phyloP scores from a whole-genome alignment of 2,329 filamentous ascomycete genomes.

The Fusarium nygamai region DNA sequence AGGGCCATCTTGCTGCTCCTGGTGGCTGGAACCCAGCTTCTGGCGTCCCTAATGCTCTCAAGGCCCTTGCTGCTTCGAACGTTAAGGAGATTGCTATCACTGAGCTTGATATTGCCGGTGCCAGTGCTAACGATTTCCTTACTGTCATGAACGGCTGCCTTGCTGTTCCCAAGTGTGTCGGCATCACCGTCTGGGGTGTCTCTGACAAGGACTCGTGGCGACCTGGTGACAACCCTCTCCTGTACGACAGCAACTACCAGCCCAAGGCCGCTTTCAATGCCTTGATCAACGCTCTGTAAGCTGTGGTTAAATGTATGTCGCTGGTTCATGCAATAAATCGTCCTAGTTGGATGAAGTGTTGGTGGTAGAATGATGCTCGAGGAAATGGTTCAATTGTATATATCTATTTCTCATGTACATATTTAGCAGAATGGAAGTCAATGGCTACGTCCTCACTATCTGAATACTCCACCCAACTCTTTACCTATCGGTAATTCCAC shows the following conservation, averaged over 20 bases:
- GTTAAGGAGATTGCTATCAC: conserved; percentile 71
- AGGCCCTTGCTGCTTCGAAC: conserved; percentile 59
- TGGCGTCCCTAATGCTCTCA: conserved; percentile 59
- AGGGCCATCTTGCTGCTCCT: conserved; percentile 59
- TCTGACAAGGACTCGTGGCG: conserved; percentile 50
- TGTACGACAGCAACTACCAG: conserved; percentile 63
- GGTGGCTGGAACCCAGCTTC: conserved; percentile 60
- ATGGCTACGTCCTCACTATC: background rate
- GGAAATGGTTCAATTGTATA: background rate
- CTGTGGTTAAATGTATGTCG: too few species aligned
- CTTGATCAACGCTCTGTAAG: conserved; percentile 17
- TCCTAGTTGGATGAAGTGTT: too few species aligned
- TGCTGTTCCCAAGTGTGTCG: conserved; percentile 67
- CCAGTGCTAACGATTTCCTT: conserved; percentile 66
- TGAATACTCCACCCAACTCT: too few species aligned
- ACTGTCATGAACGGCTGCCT: conserved; percentile 68
- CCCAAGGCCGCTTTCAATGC: conserved; percentile 64
- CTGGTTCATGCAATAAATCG: accelerated
- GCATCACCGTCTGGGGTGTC: conserved; percentile 72
- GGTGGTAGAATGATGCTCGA: background rate
- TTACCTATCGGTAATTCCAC: accelerated
- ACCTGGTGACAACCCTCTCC: conserved; percentile 57
- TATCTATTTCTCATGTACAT: background rate
- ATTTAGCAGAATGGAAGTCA: background rate
- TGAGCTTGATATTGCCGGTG: conserved; percentile 73